A percentile compares a stretch with the other conserved stretches of the same genome.
phyloP scores from a whole-genome alignment of 805 yeast species.

The Suhomyces sp. region DNA sequence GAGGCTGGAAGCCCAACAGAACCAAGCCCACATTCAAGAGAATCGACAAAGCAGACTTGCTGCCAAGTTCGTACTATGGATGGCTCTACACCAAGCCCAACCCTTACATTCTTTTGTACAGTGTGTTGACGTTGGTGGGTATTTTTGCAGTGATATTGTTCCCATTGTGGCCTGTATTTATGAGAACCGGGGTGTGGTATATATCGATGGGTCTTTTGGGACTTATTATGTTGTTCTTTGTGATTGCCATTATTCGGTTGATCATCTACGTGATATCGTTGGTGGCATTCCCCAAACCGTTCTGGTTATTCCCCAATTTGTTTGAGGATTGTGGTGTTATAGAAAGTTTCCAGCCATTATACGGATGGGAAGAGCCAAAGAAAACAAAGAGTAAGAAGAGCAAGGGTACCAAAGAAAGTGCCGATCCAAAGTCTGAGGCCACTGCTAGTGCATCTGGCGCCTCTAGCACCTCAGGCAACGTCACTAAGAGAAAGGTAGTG shows the following conservation, averaged over 20 bases:
- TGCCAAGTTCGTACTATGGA: slow-evolving; percentile 68
- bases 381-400: slow-evolving; percentile 15
- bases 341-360: slow-evolving; percentile 88
- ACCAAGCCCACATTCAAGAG: slow-evolving; percentile 59
- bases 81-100: slow-evolving; percentile 81
- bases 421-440: slow-evolving; percentile 8
- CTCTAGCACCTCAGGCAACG: slow-evolving; percentile 10
- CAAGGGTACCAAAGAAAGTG: slow-evolving; percentile 10
- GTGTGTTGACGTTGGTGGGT: slow-evolving; percentile 62
- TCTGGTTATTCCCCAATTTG: slow-evolving; percentile 95
- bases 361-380: slow-evolving; percentile 67
- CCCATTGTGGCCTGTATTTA: slow-evolving; percentile 92
- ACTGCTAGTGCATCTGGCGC: slow-evolving; percentile 14
- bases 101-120: slow-evolving; percentile 59
- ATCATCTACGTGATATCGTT: slow-evolving; percentile 62
- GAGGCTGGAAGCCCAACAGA: slow-evolving; percentile 61
- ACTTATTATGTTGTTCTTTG: slow-evolving; percentile 71
- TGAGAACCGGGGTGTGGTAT: slow-evolving; percentile 92
- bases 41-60: slow-evolving; percentile 55
- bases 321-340: slow-evolving; percentile 93
- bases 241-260: slow-evolving; percentile 73
- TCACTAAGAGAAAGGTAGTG: slow-evolving; percentile 31
- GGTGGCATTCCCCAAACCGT: slow-evolving; percentile 61
- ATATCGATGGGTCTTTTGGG: slow-evolving; percentile 74
- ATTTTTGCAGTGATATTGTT: slow-evolving; percentile 66